phyloP scores from a whole-genome alignment of 2,329 filamentous ascomycete species.

The Saccharata proteae region DNA sequence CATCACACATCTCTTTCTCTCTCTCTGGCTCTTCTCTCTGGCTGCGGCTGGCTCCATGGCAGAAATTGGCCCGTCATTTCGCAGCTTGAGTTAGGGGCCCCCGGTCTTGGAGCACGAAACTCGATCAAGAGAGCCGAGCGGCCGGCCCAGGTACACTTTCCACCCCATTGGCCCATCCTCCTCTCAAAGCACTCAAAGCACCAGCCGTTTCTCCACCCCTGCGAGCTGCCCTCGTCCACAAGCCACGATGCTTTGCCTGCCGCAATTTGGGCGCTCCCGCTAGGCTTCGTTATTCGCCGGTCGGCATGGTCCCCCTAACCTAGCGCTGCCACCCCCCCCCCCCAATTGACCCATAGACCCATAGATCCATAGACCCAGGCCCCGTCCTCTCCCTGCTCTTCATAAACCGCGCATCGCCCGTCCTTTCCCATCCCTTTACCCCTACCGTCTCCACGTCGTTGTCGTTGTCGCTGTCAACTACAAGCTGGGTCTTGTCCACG shows the following conservation, averaged over 20 bases:
- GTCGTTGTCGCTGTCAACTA: constrained; percentile 12
- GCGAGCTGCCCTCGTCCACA: constrained; percentile 9
- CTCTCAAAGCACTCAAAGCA: neutral
- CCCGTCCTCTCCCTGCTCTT: constrained; percentile 13
- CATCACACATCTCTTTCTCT: too few species aligned
- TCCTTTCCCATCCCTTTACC: constrained; percentile 14
- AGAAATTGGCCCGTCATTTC: neutral
- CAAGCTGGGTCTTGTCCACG: constrained; percentile 25
- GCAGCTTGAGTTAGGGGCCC: constrained; percentile 3
- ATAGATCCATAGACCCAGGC: neutral
- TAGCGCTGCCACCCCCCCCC: constrained; percentile 15
- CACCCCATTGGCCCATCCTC: constrained; percentile 7
- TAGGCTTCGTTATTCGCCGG: constrained; percentile 22
- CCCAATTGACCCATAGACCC: too few species aligned
- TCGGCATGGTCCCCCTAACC: constrained; percentile 13
- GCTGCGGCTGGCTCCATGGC: too few species aligned
- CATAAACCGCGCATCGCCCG: constrained; percentile 22
- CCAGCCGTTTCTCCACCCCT: constrained; percentile 6
- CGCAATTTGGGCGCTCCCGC: constrained; percentile 10
- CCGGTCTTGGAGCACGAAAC: neutral
- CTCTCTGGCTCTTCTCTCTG: too few species aligned
- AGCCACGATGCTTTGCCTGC: constrained; percentile 4
- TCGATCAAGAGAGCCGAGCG: constrained; percentile 7
- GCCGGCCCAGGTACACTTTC: constrained; percentile 9
- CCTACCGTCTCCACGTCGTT: constrained; percentile 8